Evolutionary conservation across 306 rosid genomes (phyloP), one percentile per base, ranked within the genome.

Genomic region (Glycine latifolia): DNA sequence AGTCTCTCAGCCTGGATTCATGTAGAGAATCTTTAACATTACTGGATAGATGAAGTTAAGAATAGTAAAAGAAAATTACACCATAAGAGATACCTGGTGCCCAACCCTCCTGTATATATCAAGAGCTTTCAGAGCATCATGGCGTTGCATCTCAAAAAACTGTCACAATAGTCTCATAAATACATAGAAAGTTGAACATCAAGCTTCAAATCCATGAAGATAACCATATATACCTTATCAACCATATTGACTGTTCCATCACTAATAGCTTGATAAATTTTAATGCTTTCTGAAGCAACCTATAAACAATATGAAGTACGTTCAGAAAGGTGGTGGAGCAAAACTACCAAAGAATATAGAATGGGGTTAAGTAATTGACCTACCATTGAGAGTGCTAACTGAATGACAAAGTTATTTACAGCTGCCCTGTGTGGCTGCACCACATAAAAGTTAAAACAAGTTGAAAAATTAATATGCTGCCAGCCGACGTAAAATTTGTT

Each of bases 371-470:
- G 83, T 76, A 77, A 13, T 78, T 83, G 59, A 82, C 94, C 59
- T 84, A 94, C 99, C 98, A 92, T 83, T 5, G 96, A 86, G 69
- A 96, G 94, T 73, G 98, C 98, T 70, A 92, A 87, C 88, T 91
- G 98, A 83, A 96, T 87, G 75, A 96, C 89, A 82, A 87, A 89
- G 83, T 96, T 96, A 86, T 92, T 91, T 63, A 91, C 88, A 81
- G 98, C 93, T 63, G 99, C 97, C 58, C 98, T 98, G 80, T 94
- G 95, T 41, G 99, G 99, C 99, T 96, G 91, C 88, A 91, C 71
- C 86, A 73, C 67, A 76, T 47, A 66, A 61, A 73, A 67, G 44
- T 65, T 46, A 63, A 47, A 72, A 67, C 10, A 77, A 73, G 35
- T 61, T 8, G 37, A 61, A 67, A 16, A 62, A 76, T 68, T 76